These are phyloP conservation scores for Alternaria viburni DNA, from an alignment of 2,329 filamentous ascomycete genomes.

Conservation along the genomic window DNA sequence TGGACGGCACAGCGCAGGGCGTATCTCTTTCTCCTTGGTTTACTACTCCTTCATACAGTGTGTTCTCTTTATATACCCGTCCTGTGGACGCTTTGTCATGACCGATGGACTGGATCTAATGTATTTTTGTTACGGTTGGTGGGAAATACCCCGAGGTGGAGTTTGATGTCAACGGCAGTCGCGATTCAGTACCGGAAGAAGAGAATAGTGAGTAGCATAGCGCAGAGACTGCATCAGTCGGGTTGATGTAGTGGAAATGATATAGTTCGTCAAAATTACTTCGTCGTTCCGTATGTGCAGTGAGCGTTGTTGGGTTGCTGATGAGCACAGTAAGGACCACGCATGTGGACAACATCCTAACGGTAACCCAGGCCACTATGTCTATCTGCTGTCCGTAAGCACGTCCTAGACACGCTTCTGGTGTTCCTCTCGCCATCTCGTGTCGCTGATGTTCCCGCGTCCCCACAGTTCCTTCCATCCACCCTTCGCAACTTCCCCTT, in stretches of 20 bases:
- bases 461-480: neutral
- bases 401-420: neutral
- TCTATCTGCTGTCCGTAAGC: neutral
- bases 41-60: slow-evolving; percentile 7
- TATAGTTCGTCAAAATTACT: neutral
- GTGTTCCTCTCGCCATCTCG: neutral
- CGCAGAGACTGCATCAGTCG: neutral
- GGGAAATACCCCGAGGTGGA: slow-evolving; percentile 21
- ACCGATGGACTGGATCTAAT: slow-evolving; percentile 40
- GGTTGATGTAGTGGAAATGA: neutral
- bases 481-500: neutral
- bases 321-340: neutral
- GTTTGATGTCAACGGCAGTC: slow-evolving; percentile 4
- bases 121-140: slow-evolving; percentile 17
- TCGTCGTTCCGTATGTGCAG: neutral
- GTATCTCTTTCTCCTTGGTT: neutral
- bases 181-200: slow-evolving; percentile 4
- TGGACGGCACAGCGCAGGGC: slow-evolving; percentile 1
- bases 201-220: slow-evolving; percentile 4
- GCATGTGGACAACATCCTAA: neutral
- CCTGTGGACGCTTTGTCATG: slow-evolving; percentile 28
- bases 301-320: neutral
- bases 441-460: neutral
- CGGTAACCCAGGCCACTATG: neutral
- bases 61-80: slow-evolving; percentile 23